Conservation (phyloP, 2,329 filamentous ascomycete species). For the Setomelanomma holmii region DNA sequence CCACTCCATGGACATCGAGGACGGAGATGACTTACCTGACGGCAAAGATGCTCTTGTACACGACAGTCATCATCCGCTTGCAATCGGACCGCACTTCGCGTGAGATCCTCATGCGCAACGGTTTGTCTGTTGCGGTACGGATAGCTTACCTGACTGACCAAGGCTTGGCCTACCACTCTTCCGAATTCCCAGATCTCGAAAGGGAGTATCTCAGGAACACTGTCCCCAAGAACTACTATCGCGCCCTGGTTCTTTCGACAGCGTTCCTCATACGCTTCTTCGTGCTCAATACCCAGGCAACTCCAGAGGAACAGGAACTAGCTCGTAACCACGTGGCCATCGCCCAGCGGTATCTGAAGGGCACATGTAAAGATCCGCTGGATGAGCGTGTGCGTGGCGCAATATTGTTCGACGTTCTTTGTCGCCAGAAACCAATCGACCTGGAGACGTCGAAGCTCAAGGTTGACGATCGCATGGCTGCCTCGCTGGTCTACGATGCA, state of each 20-base stretch:
- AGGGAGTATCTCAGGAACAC: slow-evolving; percentile 10
- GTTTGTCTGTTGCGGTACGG: slow-evolving; percentile 22
- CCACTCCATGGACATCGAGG: slow-evolving; percentile 21
- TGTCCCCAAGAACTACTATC: slow-evolving; percentile 28
- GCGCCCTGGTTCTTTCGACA: slow-evolving; percentile 22
- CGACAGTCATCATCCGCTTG: slow-evolving; percentile 26
- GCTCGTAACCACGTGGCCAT: slow-evolving; percentile 34
- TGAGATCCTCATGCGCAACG: slow-evolving; percentile 27
- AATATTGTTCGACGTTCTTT: slow-evolving; percentile 19
- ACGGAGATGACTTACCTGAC: slow-evolving; percentile 21
- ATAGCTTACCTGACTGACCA: slow-evolving; percentile 26
- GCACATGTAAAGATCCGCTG: slow-evolving; percentile 7
- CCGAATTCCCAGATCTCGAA: slow-evolving; percentile 14
- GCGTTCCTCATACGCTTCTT: slow-evolving; percentile 34
- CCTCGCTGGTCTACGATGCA: slow-evolving; percentile 26
- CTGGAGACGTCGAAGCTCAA: slow-evolving; percentile 21
- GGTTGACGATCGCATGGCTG: slow-evolving; percentile 28
- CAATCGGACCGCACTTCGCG: slow-evolving; percentile 21
- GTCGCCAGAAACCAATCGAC: slow-evolving; percentile 23
- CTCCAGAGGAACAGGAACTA: slow-evolving; percentile 27
- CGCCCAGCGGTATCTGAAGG: slow-evolving; percentile 24
- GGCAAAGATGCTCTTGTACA: slow-evolving; percentile 29
- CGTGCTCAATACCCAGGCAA: slow-evolving; percentile 23
- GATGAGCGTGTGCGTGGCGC: slow-evolving; percentile 24
- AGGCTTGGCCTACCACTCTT: slow-evolving; percentile 16